phyloP scores from a whole-genome alignment of 2,329 filamentous ascomycete species.

The Botrytis medusae region DNA sequence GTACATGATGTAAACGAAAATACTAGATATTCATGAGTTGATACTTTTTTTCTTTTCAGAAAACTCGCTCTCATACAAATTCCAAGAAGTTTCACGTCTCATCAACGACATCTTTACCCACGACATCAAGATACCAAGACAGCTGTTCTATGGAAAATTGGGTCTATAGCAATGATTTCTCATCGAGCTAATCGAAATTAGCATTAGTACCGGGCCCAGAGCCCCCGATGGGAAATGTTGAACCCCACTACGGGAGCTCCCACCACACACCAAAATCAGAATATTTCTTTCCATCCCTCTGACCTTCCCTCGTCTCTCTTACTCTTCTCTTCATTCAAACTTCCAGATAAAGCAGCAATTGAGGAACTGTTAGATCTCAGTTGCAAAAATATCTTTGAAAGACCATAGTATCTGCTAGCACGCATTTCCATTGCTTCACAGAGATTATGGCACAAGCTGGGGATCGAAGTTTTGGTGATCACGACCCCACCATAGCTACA shows the following conservation, averaged over 20 bases:
- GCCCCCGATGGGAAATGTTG: slow-evolving; percentile 11
- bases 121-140: background rate
- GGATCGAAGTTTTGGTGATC: slow-evolving; percentile 25
- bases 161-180: slow-evolving; percentile 2
- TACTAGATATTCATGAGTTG: background rate
- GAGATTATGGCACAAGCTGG: slow-evolving; percentile 34
- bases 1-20: background rate
- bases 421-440: slow-evolving; percentile 38
- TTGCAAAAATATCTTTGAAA: background rate
- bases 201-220: slow-evolving; percentile 16
- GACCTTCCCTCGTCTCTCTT: background rate
- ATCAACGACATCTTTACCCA: background rate
- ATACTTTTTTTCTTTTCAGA: background rate
- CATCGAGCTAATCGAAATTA: slow-evolving; percentile 9
- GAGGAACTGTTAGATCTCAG: slow-evolving; percentile 2
- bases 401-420: slow-evolving; percentile 33
- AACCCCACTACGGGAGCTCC: slow-evolving; percentile 18
- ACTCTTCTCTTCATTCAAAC: background rate
- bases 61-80: slow-evolving; percentile 2
- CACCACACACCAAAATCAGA: slow-evolving; percentile 1
- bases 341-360: slow-evolving; percentile 6
- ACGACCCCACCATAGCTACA: slow-evolving; percentile 18
- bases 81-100: background rate
- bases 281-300: background rate
- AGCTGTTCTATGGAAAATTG: slow-evolving; percentile 7